A percentile compares a stretch with the other conserved stretches of the same genome.
Evolutionary conservation across 2,329 filamentous ascomycete genomes (phyloP).

Genomic region (Xylogone sp.): DNA sequence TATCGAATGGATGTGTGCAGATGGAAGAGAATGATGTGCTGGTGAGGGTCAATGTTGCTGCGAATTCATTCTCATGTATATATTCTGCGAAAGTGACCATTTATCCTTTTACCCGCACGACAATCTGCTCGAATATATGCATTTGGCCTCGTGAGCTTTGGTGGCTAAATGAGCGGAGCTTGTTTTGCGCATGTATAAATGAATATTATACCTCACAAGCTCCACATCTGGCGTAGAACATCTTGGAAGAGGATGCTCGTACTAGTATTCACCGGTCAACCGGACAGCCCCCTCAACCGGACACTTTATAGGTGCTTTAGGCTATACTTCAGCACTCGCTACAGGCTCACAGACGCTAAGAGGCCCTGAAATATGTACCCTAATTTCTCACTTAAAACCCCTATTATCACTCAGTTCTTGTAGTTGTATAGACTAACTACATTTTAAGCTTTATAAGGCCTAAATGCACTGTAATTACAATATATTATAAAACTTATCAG

Average conservation of each 20-base stretch:
- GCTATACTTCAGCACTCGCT: too few relatives aligned
- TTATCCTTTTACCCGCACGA: background rate
- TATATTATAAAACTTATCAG: too few relatives aligned
- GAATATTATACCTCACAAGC: background rate
- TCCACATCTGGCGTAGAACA: background rate
- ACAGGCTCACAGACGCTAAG: too few relatives aligned
- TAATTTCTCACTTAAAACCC: too few relatives aligned
- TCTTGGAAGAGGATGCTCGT: background rate
- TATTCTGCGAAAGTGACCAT: background rate
- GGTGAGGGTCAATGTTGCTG: background rate
- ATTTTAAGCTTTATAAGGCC: too few relatives aligned
- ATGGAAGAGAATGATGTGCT: background rate
- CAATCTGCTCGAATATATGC: background rate
- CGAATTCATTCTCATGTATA: background rate
- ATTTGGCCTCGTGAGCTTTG: background rate
- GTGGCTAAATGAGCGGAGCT: background rate
- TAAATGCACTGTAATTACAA: too few relatives aligned
- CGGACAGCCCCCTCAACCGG: too few relatives aligned
- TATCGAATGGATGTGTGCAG: background rate
- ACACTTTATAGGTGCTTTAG: too few relatives aligned
- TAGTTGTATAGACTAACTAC: too few relatives aligned
- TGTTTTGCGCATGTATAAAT: background rate
- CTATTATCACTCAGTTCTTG: too few relatives aligned
- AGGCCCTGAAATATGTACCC: too few relatives aligned
- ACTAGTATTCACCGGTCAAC: too few relatives aligned